Evolutionary conservation across 352 stramenopile genomes (phyloP).

Genomic region (Labyrinthula sp.): DNA sequence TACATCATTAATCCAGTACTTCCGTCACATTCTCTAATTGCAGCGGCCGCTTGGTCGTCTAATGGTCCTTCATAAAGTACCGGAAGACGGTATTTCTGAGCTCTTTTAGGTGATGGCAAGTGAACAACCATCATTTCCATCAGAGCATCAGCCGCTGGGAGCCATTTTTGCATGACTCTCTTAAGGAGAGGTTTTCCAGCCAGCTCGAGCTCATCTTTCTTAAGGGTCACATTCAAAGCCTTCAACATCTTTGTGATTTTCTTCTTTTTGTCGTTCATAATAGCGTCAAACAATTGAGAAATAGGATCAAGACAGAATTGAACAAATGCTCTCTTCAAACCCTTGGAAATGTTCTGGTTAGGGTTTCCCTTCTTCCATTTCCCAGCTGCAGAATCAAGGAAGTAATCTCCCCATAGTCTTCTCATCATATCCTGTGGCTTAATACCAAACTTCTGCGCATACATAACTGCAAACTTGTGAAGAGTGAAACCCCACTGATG

Average conservation of each 20-base stretch:
- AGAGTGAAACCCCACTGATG: slow-evolving; percentile 99
- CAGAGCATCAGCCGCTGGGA: slow-evolving; percentile 89
- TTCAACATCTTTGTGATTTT: slow-evolving; percentile 92
- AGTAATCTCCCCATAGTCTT: slow-evolving; percentile 97
- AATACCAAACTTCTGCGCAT: slow-evolving; percentile 95
- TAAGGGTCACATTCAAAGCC: slow-evolving; percentile 80
- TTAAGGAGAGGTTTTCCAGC: slow-evolving; percentile 90
- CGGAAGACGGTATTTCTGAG: slow-evolving; percentile 92
- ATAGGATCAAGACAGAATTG: slow-evolving; percentile 99
- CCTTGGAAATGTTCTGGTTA: slow-evolving; percentile 31
- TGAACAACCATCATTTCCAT: slow-evolving; percentile 99
- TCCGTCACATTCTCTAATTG: slow-evolving; percentile 93
- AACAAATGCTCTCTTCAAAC: slow-evolving; percentile 92
- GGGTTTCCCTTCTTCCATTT: slow-evolving; percentile 50
- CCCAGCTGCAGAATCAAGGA: slow-evolving; percentile 74
- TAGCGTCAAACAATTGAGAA: slow-evolving; percentile 95
- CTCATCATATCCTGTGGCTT: slow-evolving; percentile 95
- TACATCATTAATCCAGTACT: slow-evolving; percentile 96
- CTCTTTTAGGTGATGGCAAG: slow-evolving; percentile 80
- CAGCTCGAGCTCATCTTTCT: slow-evolving; percentile 85
- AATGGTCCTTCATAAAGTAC: slow-evolving; percentile 92
- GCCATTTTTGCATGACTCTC: slow-evolving; percentile 95
- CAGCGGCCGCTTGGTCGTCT: slow-evolving; percentile 84
- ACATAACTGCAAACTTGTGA: slow-evolving; percentile 93
- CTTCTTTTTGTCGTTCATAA: slow-evolving; percentile 93